Percentiles rank a stretch among this genome's conserved stretches.
These are phyloP conservation scores for Delonix regia DNA, from an alignment of 306 rosid species.

Conservation along the genomic window DNA sequence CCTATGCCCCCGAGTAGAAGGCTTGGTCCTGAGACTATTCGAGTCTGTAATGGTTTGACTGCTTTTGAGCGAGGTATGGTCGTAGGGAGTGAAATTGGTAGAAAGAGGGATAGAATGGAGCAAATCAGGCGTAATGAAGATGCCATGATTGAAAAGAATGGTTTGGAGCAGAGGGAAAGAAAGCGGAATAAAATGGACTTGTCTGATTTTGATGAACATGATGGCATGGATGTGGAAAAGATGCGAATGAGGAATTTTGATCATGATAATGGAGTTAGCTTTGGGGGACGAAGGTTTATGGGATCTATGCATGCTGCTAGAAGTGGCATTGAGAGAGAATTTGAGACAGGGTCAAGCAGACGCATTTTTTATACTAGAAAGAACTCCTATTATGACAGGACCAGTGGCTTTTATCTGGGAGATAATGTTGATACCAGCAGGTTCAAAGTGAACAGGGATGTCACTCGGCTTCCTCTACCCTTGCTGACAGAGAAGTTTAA, in stretches of 20 bases:
- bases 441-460: slow-evolving; percentile 56
- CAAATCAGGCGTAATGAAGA: slow-evolving; percentile 51
- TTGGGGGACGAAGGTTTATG: slow-evolving; percentile 57
- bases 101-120: slow-evolving; percentile 62
- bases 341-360: slow-evolving; percentile 63
- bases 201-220: slow-evolving; percentile 72
- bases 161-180: slow-evolving; percentile 53
- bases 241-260: slow-evolving; percentile 54
- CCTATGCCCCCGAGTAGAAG: slow-evolving; percentile 57
- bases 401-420: slow-evolving; percentile 43
- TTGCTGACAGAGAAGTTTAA: slow-evolving; percentile 62
- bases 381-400: slow-evolving; percentile 47
- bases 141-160: slow-evolving; percentile 35
- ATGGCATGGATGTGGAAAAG: slow-evolving; percentile 50
- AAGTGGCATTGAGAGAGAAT: slow-evolving; percentile 60
- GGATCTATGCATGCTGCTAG: slow-evolving; percentile 63
- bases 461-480: slow-evolving; percentile 45
- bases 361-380: slow-evolving; percentile 55
- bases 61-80: slow-evolving; percentile 53
- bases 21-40: slow-evolving; percentile 68
- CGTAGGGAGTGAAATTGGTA: slow-evolving; percentile 51
- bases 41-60: slow-evolving; percentile 63
- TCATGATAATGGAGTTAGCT: slow-evolving; percentile 42
- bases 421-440: slow-evolving; percentile 48
- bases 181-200: slow-evolving; percentile 64